Conservation (phyloP, 1,284 basidiomycete genomes). For the Apiotrichum sp. region DNA sequence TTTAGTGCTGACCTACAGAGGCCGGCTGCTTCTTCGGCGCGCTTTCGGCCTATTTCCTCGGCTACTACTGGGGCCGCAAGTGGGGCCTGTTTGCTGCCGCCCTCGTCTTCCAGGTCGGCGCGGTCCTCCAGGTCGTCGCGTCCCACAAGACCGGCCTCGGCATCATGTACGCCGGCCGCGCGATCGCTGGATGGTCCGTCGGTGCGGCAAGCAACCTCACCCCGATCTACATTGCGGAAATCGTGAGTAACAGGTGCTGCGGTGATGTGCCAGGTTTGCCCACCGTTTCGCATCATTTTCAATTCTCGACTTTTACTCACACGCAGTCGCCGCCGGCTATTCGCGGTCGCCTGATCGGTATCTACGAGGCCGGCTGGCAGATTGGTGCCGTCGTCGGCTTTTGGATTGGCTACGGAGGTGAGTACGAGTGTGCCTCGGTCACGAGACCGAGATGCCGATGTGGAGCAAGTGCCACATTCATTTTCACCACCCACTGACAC, state of each 20-base stretch:
- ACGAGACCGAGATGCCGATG: no score
- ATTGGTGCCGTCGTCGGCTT: conserved; percentile 48
- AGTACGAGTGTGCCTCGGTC: conserved; percentile 19
- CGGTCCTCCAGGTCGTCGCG: conserved; percentile 35
- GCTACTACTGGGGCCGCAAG: conserved; percentile 28
- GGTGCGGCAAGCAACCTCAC: conserved; percentile 29
- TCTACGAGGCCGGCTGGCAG: conserved; percentile 51
- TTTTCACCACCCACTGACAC: background rate
- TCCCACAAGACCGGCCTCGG: conserved; percentile 22
- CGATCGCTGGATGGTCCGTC: conserved; percentile 37
- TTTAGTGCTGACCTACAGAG: conserved; percentile 33
- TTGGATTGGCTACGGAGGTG: conserved; percentile 22
- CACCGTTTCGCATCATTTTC: no score
- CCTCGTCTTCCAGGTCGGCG: conserved; percentile 39
- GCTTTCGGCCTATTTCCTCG: conserved; percentile 17
- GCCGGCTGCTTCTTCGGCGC: conserved; percentile 24
- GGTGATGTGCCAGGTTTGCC: no score
- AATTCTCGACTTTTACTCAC: no score
- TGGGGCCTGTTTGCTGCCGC: conserved; percentile 28
- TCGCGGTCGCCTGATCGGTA: conserved; percentile 48
- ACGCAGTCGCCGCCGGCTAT: conserved; percentile 38
- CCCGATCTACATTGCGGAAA: conserved; percentile 44
- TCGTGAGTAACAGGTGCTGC: conserved; percentile 17
- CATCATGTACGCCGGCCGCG: conserved; percentile 37
- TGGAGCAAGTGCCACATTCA: no score